Base-by-base conservation (phyloP, 305 asterid species). In the Nicotiana rustica region DNA sequence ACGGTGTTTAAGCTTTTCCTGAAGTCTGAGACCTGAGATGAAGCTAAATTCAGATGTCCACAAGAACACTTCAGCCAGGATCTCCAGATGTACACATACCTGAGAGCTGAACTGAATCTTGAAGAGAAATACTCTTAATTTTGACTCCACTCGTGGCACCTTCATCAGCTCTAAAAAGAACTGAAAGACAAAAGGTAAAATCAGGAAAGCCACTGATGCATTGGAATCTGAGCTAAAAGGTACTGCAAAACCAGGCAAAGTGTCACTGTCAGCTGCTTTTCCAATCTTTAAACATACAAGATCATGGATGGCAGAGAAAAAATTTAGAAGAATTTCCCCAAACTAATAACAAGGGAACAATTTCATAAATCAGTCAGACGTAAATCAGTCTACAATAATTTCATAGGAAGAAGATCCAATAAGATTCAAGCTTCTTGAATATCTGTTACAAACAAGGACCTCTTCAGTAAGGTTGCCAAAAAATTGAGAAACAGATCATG, bases 111-210 rank as follows among this genome's bases (percentile, higher is more conserved):
- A 96, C 85, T 94, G 97, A 87, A 96, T 94, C 89, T 96, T 96
- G 92, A 96, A 96, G 47, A 96, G 88, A 86, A 96, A 96, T 81
- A 94, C 93, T 85, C 95, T 86, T 65, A 96, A 86, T 90, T 96
- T 96, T 66, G 97, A 85, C 85, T 96, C 99, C 69, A 94, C 95
- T 71, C 99, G 91, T 65, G 98, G 99, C 82, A 91, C 98, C 91
- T 96, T 96, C 99, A 96, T 96, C 89, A 96, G 90, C 95, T 96
- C 99, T 90, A 96, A 75, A 86, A 94, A 94, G 91, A 96, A 96
- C 99, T 96, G 93, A 85, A 83, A 90, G 78, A 80, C 64, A 47
- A 67, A 36, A 88, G 62, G 79, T 76, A 77, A 69, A 68, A 70
- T 82, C 60, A 80, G 77, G 52, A 62, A 77, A 61, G 52, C 79